Evolutionary conservation across 1,284 basidiomycete genomes (phyloP).

Genomic region (Sanghuangporus sanghuang): DNA sequence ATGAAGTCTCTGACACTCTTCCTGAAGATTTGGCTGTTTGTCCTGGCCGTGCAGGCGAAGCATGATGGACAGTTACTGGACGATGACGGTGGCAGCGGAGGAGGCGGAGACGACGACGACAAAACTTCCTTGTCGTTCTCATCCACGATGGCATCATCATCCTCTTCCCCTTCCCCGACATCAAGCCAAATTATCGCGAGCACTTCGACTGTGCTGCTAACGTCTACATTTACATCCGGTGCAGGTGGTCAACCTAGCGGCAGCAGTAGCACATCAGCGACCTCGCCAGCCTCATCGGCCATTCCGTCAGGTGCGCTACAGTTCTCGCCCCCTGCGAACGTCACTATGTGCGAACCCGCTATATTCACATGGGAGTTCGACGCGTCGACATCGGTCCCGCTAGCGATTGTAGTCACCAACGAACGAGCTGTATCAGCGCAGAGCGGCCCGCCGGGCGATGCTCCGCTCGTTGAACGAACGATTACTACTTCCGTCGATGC

Average conservation of each 20-base stretch:
- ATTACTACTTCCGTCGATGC: conserved; percentile 21
- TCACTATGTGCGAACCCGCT: conserved; percentile 21
- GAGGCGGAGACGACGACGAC: background rate
- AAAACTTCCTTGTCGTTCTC: background rate
- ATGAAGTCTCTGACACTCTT: background rate
- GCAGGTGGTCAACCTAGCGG: background rate
- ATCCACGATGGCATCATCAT: background rate
- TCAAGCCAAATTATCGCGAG: background rate
- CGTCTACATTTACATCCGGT: background rate
- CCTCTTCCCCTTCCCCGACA: background rate
- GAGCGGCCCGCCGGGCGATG: background rate
- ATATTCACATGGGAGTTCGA: conserved; percentile 22
- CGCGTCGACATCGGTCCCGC: conserved; percentile 7
- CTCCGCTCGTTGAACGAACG: conserved; percentile 19
- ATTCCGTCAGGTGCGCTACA: conserved; percentile 14
- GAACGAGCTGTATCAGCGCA: conserved; percentile 3
- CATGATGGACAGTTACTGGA: background rate
- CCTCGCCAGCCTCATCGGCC: background rate
- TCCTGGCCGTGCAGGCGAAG: background rate
- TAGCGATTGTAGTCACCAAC: conserved; percentile 26
- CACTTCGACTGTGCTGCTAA: background rate
- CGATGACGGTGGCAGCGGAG: background rate
- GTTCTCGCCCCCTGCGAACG: conserved; percentile 22
- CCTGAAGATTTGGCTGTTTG: background rate
- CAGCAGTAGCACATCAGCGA: background rate